A percentile compares a stretch with the other conserved stretches of the same genome.
Evolutionary conservation across 1,139 yeast species (phyloP).

Genomic region (Casaregolazyma lundiana): DNA sequence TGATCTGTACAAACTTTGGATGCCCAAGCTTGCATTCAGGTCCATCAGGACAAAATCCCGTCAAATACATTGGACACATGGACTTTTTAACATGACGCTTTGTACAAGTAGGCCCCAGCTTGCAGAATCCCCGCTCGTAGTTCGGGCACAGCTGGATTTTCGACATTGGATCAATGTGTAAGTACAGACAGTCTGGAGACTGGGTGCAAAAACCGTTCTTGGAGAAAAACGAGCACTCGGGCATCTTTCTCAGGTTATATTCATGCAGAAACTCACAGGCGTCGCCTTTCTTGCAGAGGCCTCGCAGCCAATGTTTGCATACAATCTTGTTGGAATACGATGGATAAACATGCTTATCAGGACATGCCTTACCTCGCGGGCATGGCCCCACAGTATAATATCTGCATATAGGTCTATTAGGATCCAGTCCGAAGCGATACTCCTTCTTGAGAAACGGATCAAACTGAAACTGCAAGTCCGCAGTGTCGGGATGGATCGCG

Average conservation of each 20-base stretch:
- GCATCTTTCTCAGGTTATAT: slow-evolving; percentile 90
- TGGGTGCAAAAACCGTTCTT: slow-evolving; percentile 92
- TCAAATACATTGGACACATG: slow-evolving; percentile 75
- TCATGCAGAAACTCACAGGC: slow-evolving; percentile 96
- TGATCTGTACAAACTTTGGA: slow-evolving; percentile 38
- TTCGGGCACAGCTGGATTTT: slow-evolving; percentile 84
- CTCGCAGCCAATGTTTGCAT: slow-evolving; percentile 97
- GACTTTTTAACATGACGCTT: slow-evolving; percentile 75
- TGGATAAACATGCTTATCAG: slow-evolving; percentile 81
- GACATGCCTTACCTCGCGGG: slow-evolving; percentile 80
- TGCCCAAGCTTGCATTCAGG: slow-evolving; percentile 41
- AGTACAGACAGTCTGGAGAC: slow-evolving; percentile 87
- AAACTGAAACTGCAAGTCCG: slow-evolving; percentile 58
- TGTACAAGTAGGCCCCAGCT: slow-evolving; percentile 83
- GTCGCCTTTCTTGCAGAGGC: slow-evolving; percentile 93
- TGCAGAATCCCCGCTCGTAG: slow-evolving; percentile 86
- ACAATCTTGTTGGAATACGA: slow-evolving; percentile 82
- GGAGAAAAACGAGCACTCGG: slow-evolving; percentile 86
- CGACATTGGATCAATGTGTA: slow-evolving; percentile 85
- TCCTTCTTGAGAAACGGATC: slow-evolving; percentile 80
- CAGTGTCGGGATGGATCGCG: slow-evolving; percentile 32
- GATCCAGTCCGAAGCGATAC: slow-evolving; percentile 77
- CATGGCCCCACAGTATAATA: slow-evolving; percentile 71
- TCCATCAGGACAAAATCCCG: slow-evolving; percentile 85
- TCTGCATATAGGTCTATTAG: slow-evolving; percentile 86